Conservation (phyloP, 208 protist species). For the Vickermania spadyakhi region DNA sequence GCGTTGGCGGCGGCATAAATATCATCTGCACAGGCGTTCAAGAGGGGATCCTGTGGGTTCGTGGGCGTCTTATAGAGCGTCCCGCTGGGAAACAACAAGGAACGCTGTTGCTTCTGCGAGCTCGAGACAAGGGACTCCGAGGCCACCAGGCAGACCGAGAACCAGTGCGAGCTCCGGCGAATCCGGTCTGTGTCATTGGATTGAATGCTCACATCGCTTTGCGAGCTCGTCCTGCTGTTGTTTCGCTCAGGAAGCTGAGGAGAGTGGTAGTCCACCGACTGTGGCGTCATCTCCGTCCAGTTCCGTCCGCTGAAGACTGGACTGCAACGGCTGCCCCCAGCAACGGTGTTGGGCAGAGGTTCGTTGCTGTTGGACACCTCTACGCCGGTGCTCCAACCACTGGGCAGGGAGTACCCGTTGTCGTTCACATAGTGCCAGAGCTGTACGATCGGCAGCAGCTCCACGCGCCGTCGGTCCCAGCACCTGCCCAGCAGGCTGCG, state of each 20-base stretch:
- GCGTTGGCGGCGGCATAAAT: neutral
- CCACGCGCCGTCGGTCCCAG: constrained; percentile 46
- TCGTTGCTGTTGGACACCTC: neutral
- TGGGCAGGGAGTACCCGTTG: neutral
- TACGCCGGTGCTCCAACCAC: neutral
- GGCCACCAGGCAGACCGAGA: constrained; percentile 26
- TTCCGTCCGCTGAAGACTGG: neutral
- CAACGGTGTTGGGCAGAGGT: too few relatives aligned
- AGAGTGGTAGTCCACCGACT: neutral
- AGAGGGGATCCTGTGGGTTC: neutral
- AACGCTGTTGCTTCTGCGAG: neutral
- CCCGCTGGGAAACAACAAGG: neutral
- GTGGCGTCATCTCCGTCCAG: neutral
- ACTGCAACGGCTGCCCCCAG: neutral
- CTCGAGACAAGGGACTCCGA: constrained; percentile 8
- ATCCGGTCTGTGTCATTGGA: constrained; percentile 10
- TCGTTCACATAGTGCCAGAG: neutral
- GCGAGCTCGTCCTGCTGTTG: neutral
- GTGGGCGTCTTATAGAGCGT: neutral
- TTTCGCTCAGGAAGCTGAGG: neutral
- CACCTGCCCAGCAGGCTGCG: constrained; percentile 56
- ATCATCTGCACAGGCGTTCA: neutral
- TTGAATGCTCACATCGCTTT: neutral
- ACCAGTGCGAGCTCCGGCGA: constrained; percentile 46
- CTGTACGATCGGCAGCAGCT: constrained; percentile 14